Percentiles rank a stretch among this genome's conserved stretches.
Conservation (phyloP, 2,329 filamentous ascomycete genomes). For the Penicillium frequentans region DNA sequence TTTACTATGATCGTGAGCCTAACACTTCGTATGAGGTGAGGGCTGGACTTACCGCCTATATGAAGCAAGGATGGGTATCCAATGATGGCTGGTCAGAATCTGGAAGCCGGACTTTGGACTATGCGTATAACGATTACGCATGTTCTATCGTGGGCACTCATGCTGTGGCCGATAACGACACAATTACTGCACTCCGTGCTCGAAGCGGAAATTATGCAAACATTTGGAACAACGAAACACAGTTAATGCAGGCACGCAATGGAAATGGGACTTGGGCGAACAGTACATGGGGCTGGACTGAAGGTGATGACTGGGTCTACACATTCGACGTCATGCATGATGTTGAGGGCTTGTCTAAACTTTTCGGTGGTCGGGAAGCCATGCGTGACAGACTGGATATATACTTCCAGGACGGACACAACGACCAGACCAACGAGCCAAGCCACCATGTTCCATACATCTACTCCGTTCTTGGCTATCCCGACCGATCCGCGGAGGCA, state of each 20-base stretch:
- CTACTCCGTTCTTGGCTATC: conserved; percentile 46
- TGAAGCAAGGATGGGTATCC: conserved; percentile 47
- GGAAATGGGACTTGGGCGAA: conserved; percentile 49
- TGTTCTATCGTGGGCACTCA: conserved; percentile 42
- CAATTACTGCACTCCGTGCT: conserved; percentile 32
- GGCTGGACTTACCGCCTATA: conserved; percentile 48
- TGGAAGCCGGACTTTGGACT: conserved; percentile 49
- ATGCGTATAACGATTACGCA: conserved; percentile 50
- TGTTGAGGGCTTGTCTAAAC: conserved; percentile 39
- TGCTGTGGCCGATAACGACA: conserved; percentile 36
- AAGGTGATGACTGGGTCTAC: conserved; percentile 54
- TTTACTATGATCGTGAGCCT: conserved; percentile 51
- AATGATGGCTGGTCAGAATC: conserved; percentile 52
- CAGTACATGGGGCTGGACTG: conserved; percentile 49
- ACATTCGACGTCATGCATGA: conserved; percentile 53
- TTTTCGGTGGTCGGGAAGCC: conserved; percentile 40
- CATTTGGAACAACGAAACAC: conserved; percentile 46
- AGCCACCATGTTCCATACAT: conserved; percentile 51
- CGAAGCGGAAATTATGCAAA: conserved; percentile 45
- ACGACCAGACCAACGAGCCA: conserved; percentile 51
- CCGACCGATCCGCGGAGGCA: conserved; percentile 39
- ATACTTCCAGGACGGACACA: conserved; percentile 48
- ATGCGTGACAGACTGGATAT: conserved; percentile 47
- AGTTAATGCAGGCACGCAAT: conserved; percentile 52
- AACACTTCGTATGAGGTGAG: conserved; percentile 48